Evolutionary conservation across 768 basidiomycete species (phyloP), one percentile per base, ranked within the genome.

Genomic region (Tricholoma terreum): DNA sequence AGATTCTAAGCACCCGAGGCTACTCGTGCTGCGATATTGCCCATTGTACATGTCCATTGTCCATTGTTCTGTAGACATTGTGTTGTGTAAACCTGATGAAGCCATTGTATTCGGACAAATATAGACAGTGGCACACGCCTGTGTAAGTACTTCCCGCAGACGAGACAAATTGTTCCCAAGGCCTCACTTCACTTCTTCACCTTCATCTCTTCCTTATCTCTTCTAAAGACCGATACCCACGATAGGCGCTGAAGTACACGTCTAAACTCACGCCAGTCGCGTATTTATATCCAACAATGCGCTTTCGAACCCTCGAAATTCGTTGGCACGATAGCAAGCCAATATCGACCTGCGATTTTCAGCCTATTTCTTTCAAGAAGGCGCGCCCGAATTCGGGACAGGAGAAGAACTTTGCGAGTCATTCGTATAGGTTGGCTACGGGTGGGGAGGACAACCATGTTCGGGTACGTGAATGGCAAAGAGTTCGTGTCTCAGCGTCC

Each of bases 371-470:
- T 0, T 90, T 81, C 78, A 91, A 90, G 78, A 89, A 86, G 72
- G 86, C 89, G 75, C 84, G 88, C 73, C 87, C 88, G 15, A 66
- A 66, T 19, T 65, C 64, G n/a, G 75, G 75, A 2, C 74, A 77
- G 53, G 80, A 80, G 52, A 80, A 84, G 60, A 80, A 75, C 60
- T 90, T 81, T 68, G 80, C 82, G 8, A 76, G 78, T 17, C 88
- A 92, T 75, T 74, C 85, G n/a, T 98, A 97, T 76, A 83, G 90
- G 63, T 77, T 99, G 17, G 97, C 94, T 0, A 98, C 97, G 0
- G 94, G 87, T 11, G 97, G 97, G 46, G 96, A 96, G 68, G 97
- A 99, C 68, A 97, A 94, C 66, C 89, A 95, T 77, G 93, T 99
- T 66, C 79, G 97, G 71, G 95, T 97, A 67, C 73, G 95, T 86